A percentile compares a stretch with the other conserved stretches of the same genome.
Evolutionary conservation across 768 basidiomycete species (phyloP).

Genomic region (Leccinum boreale): DNA sequence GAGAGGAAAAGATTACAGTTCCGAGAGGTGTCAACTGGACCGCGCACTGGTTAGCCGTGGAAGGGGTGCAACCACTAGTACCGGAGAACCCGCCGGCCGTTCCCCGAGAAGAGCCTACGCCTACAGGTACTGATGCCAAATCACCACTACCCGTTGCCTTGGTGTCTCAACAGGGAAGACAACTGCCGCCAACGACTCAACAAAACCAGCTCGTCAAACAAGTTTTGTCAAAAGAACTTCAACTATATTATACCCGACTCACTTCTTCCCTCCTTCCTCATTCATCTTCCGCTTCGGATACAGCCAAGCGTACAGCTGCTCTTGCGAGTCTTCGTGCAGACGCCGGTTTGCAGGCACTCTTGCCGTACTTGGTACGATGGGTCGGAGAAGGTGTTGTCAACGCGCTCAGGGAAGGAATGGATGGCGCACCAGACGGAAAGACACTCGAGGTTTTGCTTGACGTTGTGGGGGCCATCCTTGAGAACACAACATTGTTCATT

Average conservation of each 20-base stretch:
- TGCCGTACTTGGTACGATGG: constrained; percentile 96
- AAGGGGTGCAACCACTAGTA: constrained; percentile 95
- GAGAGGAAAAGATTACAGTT: constrained; percentile 79
- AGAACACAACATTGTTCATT: constrained; percentile 86
- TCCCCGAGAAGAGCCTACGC: constrained; percentile 48
- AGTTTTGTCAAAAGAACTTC: constrained; percentile 88
- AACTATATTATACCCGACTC: constrained; percentile 90
- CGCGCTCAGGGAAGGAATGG: constrained; percentile 46
- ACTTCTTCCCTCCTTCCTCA: constrained; percentile 78
- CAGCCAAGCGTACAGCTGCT: constrained; percentile 80
- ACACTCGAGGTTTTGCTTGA: constrained; percentile 81
- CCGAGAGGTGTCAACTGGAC: constrained; percentile 84
- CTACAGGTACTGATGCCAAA: constrained; percentile 26
- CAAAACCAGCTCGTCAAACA: constrained; percentile 84
- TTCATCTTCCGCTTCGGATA: constrained; percentile 40
- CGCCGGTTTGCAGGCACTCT: constrained; percentile 84
- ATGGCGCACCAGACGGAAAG: constrained; percentile 63
- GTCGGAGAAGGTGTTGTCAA: constrained; percentile 82
- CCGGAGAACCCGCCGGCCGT: constrained; percentile 92
- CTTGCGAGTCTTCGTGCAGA: constrained; percentile 86
- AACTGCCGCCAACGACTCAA: constrained; percentile 32
- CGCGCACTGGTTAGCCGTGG: constrained; percentile 98
- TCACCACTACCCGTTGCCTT: constrained; percentile 26
- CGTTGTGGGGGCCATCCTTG: constrained; percentile 78
- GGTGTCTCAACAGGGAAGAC: constrained; percentile 24